Conservation (phyloP, 2,329 filamentous ascomycete genomes). For the Amylocarpus encephaloides region DNA sequence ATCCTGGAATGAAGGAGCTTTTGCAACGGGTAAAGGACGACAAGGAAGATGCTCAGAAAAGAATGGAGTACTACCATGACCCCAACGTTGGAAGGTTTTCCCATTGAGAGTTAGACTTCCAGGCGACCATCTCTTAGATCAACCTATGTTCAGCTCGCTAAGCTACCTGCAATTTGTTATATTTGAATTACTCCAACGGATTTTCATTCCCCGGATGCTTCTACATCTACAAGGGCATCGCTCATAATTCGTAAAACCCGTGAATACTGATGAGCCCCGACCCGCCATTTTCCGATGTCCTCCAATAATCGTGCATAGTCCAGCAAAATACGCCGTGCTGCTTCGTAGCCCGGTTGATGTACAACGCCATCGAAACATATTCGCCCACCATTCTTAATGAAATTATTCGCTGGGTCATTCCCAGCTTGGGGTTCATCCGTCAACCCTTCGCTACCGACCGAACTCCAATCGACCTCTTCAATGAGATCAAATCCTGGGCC, state of each 20-base stretch:
- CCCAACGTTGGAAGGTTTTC: constrained; percentile 13
- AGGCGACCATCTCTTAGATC: no score
- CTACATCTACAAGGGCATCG: constrained; percentile 38
- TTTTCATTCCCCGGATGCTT: constrained; percentile 12
- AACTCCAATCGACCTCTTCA: constrained; percentile 44
- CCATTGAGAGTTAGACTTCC: no score
- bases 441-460: constrained; percentile 40
- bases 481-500: constrained; percentile 37
- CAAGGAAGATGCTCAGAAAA: constrained; percentile 12
- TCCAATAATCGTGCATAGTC: constrained; percentile 47
- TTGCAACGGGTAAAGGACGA: constrained; percentile 16
- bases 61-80: constrained; percentile 18
- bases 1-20: constrained; percentile 17
- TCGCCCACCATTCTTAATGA: constrained; percentile 43
- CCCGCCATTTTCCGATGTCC: constrained; percentile 45
- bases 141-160: neutral
- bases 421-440: constrained; percentile 14
- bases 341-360: constrained; percentile 43
- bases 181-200: constrained; percentile 3
- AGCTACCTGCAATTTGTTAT: no score
- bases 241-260: constrained; percentile 50
- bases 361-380: constrained; percentile 42
- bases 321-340: constrained; percentile 43
- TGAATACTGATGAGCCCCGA: constrained; percentile 39
- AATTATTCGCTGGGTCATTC: constrained; percentile 34